Evolutionary conservation across 1,284 basidiomycete genomes (phyloP).

Genomic region (Boletus chippewaensis): DNA sequence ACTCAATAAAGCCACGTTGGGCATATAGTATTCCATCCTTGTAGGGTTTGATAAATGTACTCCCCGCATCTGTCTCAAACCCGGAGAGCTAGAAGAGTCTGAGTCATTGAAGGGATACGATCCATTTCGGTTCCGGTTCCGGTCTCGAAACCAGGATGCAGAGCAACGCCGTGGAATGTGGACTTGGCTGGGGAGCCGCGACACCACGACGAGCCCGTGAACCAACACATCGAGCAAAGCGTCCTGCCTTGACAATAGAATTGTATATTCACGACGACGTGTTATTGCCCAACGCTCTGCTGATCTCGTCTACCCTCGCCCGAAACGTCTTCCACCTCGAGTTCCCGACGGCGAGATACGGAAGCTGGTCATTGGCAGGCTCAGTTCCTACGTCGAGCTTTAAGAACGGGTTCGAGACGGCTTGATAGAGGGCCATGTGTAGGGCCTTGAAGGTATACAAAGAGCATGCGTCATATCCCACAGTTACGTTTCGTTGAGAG

Average conservation of each 20-base stretch:
- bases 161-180: slow-evolving; percentile 21
- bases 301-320: slow-evolving; percentile 65
- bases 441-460: slow-evolving; percentile 72
- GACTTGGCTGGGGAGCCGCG: slow-evolving; percentile 23
- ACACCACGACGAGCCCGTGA: slow-evolving; percentile 26
- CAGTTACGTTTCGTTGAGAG: background rate
- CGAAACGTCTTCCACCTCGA: slow-evolving; percentile 65
- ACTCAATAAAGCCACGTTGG: slow-evolving; percentile 44
- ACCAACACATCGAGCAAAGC: slow-evolving; percentile 14
- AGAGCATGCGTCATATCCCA: background rate
- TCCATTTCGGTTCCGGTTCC: slow-evolving; percentile 49
- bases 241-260: background rate
- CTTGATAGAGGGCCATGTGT: slow-evolving; percentile 72
- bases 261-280: slow-evolving; percentile 6
- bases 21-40: slow-evolving; percentile 30
- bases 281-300: slow-evolving; percentile 42
- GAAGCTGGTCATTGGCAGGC: slow-evolving; percentile 44
- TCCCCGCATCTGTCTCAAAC: slow-evolving; percentile 89
- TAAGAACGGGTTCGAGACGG: slow-evolving; percentile 74
- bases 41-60: slow-evolving; percentile 37
- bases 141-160: slow-evolving; percentile 10
- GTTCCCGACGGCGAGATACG: slow-evolving; percentile 52
- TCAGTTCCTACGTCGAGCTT: slow-evolving; percentile 49
- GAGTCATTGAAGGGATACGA: slow-evolving; percentile 70
- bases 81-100: slow-evolving; percentile 52